These are phyloP conservation scores for Nymphaea colorata DNA, from an alignment of 164 flowering plant genomes.

Conservation along the genomic window DNA sequence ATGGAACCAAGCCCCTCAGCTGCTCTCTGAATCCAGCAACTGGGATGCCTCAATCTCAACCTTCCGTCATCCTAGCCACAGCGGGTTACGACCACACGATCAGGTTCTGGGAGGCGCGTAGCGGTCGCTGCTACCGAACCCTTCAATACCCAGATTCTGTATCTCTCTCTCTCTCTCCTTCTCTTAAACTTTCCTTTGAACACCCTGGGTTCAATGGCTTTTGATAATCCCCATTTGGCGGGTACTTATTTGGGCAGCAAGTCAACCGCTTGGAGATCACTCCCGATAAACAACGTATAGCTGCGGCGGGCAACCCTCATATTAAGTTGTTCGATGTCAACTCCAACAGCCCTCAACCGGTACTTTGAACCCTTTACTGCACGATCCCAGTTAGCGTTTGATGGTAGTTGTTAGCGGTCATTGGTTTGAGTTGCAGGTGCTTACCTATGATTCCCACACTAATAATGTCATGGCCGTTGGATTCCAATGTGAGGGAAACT, in stretches of 20 bases:
- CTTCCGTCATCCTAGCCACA: conserved; percentile 83
- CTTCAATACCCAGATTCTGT: conserved; percentile 95
- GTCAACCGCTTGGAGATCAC: conserved; percentile 91
- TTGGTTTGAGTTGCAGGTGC: conserved; percentile 34
- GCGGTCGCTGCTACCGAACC: conserved; percentile 88
- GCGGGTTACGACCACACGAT: conserved; percentile 97
- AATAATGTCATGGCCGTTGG: conserved; percentile 98
- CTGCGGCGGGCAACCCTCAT: conserved; percentile 95
- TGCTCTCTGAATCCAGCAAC: neutral
- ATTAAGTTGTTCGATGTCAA: conserved; percentile 91
- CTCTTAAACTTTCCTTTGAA: neutral
- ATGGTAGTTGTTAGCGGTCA: neutral
- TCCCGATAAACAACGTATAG: conserved; percentile 75
- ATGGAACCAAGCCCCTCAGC: neutral
- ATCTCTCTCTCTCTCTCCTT: neutral
- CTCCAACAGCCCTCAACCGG: conserved; percentile 80
- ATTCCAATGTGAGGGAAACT: conserved; percentile 94
- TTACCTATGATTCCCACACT: conserved; percentile 92
- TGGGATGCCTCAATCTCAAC: conserved; percentile 62
- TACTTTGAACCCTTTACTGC: conserved; percentile 15
- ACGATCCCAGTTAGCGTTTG: neutral
- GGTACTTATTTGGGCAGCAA: conserved; percentile 37
- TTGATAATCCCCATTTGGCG: neutral
- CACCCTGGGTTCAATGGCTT: neutral
- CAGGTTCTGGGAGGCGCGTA: conserved; percentile 92